Evolutionary conservation across 495 filamentous ascomycete genomes (phyloP).

Genomic region (Neurospora sp.): DNA sequence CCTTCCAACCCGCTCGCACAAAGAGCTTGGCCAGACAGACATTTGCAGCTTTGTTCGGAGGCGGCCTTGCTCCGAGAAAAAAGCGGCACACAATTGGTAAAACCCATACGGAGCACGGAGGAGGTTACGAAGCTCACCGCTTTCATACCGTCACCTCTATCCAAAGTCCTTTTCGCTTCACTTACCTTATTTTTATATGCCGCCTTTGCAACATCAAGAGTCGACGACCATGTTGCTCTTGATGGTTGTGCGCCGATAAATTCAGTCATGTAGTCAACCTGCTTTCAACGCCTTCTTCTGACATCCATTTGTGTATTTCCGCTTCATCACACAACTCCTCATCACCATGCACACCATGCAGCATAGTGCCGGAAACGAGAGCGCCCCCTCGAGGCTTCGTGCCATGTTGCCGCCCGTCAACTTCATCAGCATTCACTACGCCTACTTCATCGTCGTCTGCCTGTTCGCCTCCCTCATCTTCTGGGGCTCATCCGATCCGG

Average conservation of each 20-base stretch:
- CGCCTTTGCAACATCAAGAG: neutral
- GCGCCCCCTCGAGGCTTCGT: neutral
- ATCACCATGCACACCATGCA: neutral
- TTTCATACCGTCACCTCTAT: neutral
- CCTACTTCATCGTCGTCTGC: conserved; percentile 61
- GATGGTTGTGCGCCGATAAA: neutral
- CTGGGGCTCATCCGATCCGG: conserved; percentile 52
- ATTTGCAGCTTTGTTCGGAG: neutral
- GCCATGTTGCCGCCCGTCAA: conserved; percentile 47
- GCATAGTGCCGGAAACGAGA: neutral
- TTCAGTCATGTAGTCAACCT: neutral
- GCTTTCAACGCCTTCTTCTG: neutral
- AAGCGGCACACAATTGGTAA: neutral
- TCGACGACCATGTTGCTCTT: neutral
- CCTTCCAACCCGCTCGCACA: neutral
- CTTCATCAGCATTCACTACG: conserved; percentile 64
- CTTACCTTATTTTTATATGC: neutral
- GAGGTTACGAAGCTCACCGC: neutral
- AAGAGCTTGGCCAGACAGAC: neutral
- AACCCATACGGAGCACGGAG: neutral
- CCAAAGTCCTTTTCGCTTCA: neutral
- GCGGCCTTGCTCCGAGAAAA: neutral
- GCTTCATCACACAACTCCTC: neutral
- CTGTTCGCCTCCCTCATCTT: conserved; percentile 62
- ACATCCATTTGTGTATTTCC: neutral